Evolutionary conservation across 352 stramenopile genomes (phyloP).

Genomic region (Proteromonas lacertae): DNA sequence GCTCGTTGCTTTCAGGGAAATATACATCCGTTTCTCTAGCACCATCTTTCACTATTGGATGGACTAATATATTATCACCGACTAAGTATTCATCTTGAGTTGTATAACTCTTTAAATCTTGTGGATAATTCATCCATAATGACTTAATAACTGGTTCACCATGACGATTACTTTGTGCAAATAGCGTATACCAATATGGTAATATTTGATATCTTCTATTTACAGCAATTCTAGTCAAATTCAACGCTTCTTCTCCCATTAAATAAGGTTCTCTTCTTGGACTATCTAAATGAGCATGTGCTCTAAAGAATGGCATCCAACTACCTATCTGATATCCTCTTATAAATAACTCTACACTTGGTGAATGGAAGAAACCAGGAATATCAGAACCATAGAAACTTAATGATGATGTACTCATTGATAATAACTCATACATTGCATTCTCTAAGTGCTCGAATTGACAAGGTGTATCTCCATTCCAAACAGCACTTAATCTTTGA

Average conservation of each 20-base stretch:
- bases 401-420: constrained; percentile 63
- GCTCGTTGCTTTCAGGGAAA: constrained; percentile 20
- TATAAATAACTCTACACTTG: constrained; percentile 26
- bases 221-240: constrained; percentile 22
- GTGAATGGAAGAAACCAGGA: constrained; percentile 14
- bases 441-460: constrained; percentile 78
- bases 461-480: constrained; percentile 86
- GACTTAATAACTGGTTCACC: constrained; percentile 51
- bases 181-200: constrained; percentile 39
- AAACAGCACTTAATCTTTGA: constrained; percentile 81
- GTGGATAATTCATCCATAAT: constrained; percentile 76
- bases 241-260: constrained; percentile 27
- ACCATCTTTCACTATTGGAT: constrained; percentile 53
- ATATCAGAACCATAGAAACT: constrained; percentile 64
- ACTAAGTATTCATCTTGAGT: constrained; percentile 78
- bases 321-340: constrained; percentile 33
- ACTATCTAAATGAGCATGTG: constrained; percentile 17
- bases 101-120: constrained; percentile 21
- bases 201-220: constrained; percentile 24
- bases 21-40: constrained; percentile 38
- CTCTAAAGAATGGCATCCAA: constrained; percentile 31
- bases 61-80: constrained; percentile 65
- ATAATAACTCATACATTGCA: constrained; percentile 77
- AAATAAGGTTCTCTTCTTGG: constrained; percentile 20
- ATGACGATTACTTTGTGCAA: constrained; percentile 17